Percentiles rank a stretch among this genome's conserved stretches.
phyloP scores from a whole-genome alignment of 257 asterid species.

The Misopates orontium region DNA sequence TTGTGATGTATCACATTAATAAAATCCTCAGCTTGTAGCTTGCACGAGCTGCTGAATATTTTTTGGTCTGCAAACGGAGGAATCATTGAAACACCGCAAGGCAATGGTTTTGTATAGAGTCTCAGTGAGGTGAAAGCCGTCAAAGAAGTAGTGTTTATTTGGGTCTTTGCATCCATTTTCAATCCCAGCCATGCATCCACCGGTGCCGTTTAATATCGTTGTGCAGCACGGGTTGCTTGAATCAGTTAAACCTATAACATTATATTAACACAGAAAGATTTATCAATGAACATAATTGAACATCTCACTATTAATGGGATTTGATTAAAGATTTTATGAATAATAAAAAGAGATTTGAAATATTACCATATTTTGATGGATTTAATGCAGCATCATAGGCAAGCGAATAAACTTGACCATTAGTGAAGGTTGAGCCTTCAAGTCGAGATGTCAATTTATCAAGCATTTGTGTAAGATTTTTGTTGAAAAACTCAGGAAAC shows the following conservation, averaged over 20 bases:
- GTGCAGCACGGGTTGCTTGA: slow-evolving; percentile 58
- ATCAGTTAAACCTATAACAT: slow-evolving; percentile 49
- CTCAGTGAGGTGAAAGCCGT: slow-evolving; percentile 80
- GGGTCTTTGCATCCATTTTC: slow-evolving; percentile 46
- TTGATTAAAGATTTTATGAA: too few relatives aligned
- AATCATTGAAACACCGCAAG: slow-evolving; percentile 43
- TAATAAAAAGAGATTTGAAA: background rate
- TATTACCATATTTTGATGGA: slow-evolving; percentile 61
- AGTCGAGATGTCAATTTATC: slow-evolving; percentile 39
- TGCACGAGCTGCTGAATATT: slow-evolving; percentile 44
- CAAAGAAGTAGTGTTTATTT: slow-evolving; percentile 58
- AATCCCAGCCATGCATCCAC: slow-evolving; percentile 66
- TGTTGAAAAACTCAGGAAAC: slow-evolving; percentile 42
- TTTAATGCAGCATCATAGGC: slow-evolving; percentile 50
- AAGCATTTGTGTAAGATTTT: slow-evolving; percentile 42
- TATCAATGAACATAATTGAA: too few relatives aligned
- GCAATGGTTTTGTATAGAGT: slow-evolving; percentile 47
- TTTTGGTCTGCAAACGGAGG: slow-evolving; percentile 69
- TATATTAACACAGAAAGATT: background rate
- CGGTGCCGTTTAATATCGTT: slow-evolving; percentile 68
- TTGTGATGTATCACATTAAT: too few relatives aligned
- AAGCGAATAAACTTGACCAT: slow-evolving; percentile 51
- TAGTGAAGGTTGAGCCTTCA: slow-evolving; percentile 41
- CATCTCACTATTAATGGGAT: too few relatives aligned
- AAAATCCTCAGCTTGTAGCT: background rate